These are phyloP conservation scores for Fraxinus platypoda DNA, from an alignment of 305 asterid species.

Conservation along the genomic window DNA sequence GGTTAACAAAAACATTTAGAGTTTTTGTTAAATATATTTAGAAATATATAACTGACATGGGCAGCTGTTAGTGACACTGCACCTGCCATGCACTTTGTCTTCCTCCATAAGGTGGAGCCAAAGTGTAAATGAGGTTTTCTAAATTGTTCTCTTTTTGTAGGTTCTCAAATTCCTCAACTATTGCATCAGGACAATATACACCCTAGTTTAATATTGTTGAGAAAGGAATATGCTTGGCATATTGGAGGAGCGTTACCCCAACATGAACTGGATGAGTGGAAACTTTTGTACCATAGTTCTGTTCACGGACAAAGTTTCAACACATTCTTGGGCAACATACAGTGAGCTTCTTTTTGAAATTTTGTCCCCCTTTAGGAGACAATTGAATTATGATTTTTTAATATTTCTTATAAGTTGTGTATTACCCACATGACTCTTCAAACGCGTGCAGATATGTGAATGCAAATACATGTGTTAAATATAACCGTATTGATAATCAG, in stretches of 20 bases:
- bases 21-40: not conserved
- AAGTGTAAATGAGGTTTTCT: not conserved
- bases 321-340: slow-evolving; percentile 77
- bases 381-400: not conserved
- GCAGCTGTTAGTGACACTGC: not conserved
- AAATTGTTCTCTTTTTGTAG: slow-evolving; percentile 35
- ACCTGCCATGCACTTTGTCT: not conserved
- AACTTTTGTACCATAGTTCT: slow-evolving; percentile 77
- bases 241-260: slow-evolving; percentile 80
- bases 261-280: slow-evolving; percentile 70
- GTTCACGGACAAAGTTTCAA: slow-evolving; percentile 83
- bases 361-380: not conserved
- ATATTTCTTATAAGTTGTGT: slow-evolving; percentile 1
- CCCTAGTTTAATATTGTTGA: slow-evolving; percentile 55
- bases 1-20: not conserved
- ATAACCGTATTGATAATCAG: not conserved
- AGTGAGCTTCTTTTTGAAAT: slow-evolving; percentile 45
- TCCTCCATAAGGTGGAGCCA: not conserved
- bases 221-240: slow-evolving; percentile 88
- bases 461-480: not conserved
- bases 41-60: not conserved
- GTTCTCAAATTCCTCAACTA: slow-evolving; percentile 70
- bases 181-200: slow-evolving; percentile 41
- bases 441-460: not conserved
- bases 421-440: slow-evolving; percentile 1